A percentile compares a stretch with the other conserved stretches of the same genome.
phyloP scores from a whole-genome alignment of 495 filamentous ascomycete genomes.

The Penicillium alfredii region DNA sequence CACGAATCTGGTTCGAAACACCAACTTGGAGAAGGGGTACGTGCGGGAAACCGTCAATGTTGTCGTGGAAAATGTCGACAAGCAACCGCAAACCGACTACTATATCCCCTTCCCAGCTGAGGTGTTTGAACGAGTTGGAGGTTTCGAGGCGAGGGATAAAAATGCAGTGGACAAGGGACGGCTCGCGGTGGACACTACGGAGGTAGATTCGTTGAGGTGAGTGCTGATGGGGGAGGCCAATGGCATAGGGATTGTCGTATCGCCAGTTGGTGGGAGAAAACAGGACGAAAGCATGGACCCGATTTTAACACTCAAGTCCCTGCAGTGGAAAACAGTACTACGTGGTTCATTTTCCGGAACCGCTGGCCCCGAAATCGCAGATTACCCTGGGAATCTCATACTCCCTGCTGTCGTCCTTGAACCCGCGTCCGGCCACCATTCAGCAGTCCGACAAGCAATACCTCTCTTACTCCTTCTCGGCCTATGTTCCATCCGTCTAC shows the following conservation, averaged over 20 bases:
- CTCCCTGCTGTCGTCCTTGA: conserved; percentile 65
- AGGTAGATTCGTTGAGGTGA: conserved; percentile 26
- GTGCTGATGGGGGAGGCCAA: conserved; percentile 19
- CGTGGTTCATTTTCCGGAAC: conserved; percentile 65
- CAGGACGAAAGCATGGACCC: too few species aligned
- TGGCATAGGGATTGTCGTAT: conserved; percentile 13
- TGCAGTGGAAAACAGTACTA: conserved; percentile 76
- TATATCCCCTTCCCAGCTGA: conserved; percentile 76
- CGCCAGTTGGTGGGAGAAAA: too few species aligned
- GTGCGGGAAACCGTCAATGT: conserved; percentile 87
- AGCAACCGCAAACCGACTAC: conserved; percentile 76
- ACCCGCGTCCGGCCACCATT: conserved; percentile 74
- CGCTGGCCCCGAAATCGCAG: conserved; percentile 68
- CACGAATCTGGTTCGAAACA: conserved; percentile 78
- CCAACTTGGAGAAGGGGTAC: conserved; percentile 89
- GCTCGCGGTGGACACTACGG: conserved; percentile 60
- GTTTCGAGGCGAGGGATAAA: conserved; percentile 85
- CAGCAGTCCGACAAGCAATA: conserved; percentile 78
- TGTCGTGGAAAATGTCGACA: conserved; percentile 80
- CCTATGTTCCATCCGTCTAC: conserved; percentile 77
- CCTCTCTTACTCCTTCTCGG: conserved; percentile 75
- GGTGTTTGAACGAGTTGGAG: conserved; percentile 69
- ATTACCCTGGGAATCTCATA: conserved; percentile 84
- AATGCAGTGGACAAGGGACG: conserved; percentile 62
- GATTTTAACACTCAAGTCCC: conserved; percentile 4